Conservation (phyloP, 768 basidiomycete genomes). For the Boletus sp. region DNA sequence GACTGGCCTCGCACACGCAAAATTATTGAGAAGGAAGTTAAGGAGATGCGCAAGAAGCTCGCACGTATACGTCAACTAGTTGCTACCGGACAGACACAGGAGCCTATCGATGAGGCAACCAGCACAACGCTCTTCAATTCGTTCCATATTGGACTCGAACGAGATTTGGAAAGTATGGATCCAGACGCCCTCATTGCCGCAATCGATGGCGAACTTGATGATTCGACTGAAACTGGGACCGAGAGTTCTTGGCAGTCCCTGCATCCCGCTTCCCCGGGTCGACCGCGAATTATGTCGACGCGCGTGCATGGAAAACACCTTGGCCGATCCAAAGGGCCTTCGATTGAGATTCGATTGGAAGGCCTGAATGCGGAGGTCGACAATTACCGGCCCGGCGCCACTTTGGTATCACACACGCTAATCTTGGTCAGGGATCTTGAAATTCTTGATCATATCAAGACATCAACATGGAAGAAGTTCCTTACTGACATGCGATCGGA, state of each 20-base stretch:
- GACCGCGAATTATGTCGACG: slow-evolving; percentile 30
- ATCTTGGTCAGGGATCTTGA: slow-evolving; percentile 72
- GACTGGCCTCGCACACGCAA: slow-evolving; percentile 88
- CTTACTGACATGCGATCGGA: slow-evolving; percentile 82
- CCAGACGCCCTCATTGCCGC: slow-evolving; percentile 78
- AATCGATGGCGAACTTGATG: slow-evolving; percentile 86
- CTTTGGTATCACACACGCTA: slow-evolving; percentile 62
- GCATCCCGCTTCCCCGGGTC: slow-evolving; percentile 47
- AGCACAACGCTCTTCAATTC: slow-evolving; percentile 88
- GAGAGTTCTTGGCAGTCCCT: slow-evolving; percentile 92
- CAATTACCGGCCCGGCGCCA: slow-evolving; percentile 51
- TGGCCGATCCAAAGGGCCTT: slow-evolving; percentile 69
- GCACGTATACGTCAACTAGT: slow-evolving; percentile 90
- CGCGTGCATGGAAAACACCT: slow-evolving; percentile 58
- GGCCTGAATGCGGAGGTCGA: slow-evolving; percentile 67
- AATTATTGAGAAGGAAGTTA: slow-evolving; percentile 83
- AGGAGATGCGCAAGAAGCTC: slow-evolving; percentile 80
- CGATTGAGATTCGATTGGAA: slow-evolving; percentile 78
- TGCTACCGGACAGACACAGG: slow-evolving; percentile 83
- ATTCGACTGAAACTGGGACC: slow-evolving; percentile 67
- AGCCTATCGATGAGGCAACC: slow-evolving; percentile 67
- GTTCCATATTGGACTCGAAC: slow-evolving; percentile 86
- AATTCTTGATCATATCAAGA: slow-evolving; percentile 96
- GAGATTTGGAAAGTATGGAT: slow-evolving; percentile 71
- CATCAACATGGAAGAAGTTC: slow-evolving; percentile 98